phyloP scores from a whole-genome alignment of 495 filamentous ascomycete species.

The Trypethelium eluteriae region DNA sequence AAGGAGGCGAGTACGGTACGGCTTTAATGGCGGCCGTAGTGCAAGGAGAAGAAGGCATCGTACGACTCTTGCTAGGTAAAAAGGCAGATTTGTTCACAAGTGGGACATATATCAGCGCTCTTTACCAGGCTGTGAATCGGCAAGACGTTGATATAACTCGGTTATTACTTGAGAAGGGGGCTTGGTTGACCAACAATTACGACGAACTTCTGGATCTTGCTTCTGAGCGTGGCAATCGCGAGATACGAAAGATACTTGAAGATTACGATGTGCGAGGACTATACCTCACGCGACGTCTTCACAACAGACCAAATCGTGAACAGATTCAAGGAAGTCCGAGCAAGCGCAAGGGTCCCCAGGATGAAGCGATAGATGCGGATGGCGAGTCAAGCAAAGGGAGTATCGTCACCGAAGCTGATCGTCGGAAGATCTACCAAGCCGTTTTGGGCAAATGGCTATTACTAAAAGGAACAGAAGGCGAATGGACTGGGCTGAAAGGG shows the following conservation, averaged over 20 bases:
- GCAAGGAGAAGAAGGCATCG: conserved; percentile 9
- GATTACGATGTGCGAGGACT: neutral
- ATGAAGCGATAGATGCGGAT: neutral
- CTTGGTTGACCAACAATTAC: conserved; percentile 18
- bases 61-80: conserved; percentile 3
- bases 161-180: conserved; percentile 17
- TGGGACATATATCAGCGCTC: neutral
- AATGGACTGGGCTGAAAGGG: conserved; percentile 5
- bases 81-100: conserved; percentile 8
- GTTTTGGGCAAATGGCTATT: conserved; percentile 5
- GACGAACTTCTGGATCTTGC: conserved; percentile 25
- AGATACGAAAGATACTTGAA: conserved; percentile 3
- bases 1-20: conserved; percentile 4
- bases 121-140: conserved; percentile 19
- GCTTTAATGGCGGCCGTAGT: conserved; percentile 3
- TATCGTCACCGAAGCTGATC: neutral
- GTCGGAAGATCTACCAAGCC: neutral
- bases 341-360: neutral
- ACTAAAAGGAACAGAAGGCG: neutral
- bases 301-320: neutral
- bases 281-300: neutral
- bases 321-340: neutral
- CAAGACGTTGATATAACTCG: conserved; percentile 15
- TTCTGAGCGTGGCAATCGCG: conserved; percentile 14
- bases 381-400: neutral